Conservation (phyloP, 345 rosid species). For the Salix brachista region DNA sequence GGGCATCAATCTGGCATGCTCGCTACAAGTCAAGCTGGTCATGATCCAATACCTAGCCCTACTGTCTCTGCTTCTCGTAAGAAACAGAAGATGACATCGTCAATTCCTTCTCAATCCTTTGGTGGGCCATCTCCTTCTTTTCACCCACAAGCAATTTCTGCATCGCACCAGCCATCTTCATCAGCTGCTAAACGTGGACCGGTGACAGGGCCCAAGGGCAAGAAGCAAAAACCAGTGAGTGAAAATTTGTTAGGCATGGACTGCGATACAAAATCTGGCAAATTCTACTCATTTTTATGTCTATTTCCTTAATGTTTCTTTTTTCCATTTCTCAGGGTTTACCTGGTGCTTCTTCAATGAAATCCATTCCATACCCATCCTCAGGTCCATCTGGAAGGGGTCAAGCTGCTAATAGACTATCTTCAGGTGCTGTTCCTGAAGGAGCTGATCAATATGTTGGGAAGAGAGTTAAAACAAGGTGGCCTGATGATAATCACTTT, state of each 20-base stretch:
- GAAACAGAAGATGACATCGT: constrained; percentile 58
- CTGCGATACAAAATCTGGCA: background rate
- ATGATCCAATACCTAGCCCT: constrained; percentile 69
- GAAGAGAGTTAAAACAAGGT: constrained; percentile 69
- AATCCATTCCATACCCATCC: constrained; percentile 49
- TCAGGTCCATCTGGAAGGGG: constrained; percentile 58
- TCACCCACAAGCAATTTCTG: constrained; percentile 53
- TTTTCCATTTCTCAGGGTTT: constrained; percentile 42
- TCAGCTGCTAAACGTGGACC: constrained; percentile 58
- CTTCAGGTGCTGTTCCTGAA: constrained; percentile 45
- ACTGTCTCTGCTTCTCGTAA: constrained; percentile 69
- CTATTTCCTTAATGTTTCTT: background rate
- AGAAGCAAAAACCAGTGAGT: constrained; percentile 77
- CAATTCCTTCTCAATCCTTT: constrained; percentile 59
- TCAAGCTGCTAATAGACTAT: constrained; percentile 48
- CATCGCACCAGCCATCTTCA: constrained; percentile 56
- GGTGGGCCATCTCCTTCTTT: constrained; percentile 54
- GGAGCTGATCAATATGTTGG: constrained; percentile 56
- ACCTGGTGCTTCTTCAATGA: constrained; percentile 58
- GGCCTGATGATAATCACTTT: constrained; percentile 95
- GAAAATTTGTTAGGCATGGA: constrained; percentile 1
- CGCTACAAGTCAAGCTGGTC: constrained; percentile 49
- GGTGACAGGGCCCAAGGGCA: constrained; percentile 51
- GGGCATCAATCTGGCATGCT: constrained; percentile 56
- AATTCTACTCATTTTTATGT: background rate